phyloP scores from a whole-genome alignment of 2,329 filamentous ascomycete species.

The Calonectria pseudoturangicola region DNA sequence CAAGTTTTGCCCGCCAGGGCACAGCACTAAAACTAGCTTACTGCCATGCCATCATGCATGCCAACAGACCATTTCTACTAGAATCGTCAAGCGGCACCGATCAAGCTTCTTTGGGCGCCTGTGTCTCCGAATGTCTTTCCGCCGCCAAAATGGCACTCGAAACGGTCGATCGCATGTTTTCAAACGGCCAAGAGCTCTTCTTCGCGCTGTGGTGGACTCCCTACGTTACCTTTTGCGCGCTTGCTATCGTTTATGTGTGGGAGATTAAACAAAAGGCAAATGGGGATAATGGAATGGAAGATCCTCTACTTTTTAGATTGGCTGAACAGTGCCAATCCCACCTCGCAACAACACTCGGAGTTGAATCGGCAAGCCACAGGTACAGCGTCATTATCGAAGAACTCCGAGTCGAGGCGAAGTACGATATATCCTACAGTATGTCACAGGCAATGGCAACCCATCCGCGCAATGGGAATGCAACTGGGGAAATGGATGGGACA shows the following conservation, averaged over 20 bases:
- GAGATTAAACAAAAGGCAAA: constrained; percentile 65
- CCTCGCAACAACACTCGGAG: constrained; percentile 61
- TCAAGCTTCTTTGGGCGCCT: constrained; percentile 36
- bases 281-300: constrained; percentile 20
- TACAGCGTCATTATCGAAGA: constrained; percentile 73
- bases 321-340: constrained; percentile 69
- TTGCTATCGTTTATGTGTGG: constrained; percentile 72
- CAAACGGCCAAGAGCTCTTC: constrained; percentile 57
- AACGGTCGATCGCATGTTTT: constrained; percentile 40
- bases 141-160: constrained; percentile 53
- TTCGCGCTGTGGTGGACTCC: constrained; percentile 73
- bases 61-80: constrained; percentile 65
- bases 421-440: constrained; percentile 11
- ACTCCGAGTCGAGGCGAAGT: constrained; percentile 57
- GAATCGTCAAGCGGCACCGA: constrained; percentile 63
- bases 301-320: constrained; percentile 58
- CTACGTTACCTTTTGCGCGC: constrained; percentile 72
- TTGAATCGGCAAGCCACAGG: constrained; percentile 65
- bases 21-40: constrained; percentile 71
- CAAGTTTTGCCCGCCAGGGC: constrained; percentile 66
- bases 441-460: constrained; percentile 2
- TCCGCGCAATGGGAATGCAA: not conserved
- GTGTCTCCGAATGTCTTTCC: constrained; percentile 64
- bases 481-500: not conserved
- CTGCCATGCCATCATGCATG: constrained; percentile 72